Conservation (phyloP, 805 yeast species). For the Alloascoidea hylecoeti region DNA sequence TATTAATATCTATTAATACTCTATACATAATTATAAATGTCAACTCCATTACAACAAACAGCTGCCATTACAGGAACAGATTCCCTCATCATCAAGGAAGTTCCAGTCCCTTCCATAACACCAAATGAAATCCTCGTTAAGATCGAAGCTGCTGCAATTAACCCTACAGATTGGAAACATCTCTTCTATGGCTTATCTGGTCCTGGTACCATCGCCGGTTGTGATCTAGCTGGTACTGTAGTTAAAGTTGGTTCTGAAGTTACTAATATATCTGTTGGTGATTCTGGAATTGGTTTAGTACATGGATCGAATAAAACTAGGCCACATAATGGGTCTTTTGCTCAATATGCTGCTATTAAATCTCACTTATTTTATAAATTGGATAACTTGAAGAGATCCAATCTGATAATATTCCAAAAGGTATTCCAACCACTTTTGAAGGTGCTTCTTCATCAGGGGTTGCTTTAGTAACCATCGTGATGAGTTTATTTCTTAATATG, state of each 20-base stretch:
- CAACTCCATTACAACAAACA: not conserved
- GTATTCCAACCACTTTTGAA: not conserved
- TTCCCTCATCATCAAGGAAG: not conserved
- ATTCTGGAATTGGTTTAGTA: conserved; percentile 35
- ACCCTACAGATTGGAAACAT: conserved; percentile 4
- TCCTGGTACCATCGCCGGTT: conserved; percentile 30
- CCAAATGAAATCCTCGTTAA: not conserved
- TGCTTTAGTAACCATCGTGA: not conserved
- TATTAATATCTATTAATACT: too few species aligned
- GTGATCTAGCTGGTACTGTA: conserved; percentile 81
- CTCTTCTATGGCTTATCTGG: conserved; percentile 5
- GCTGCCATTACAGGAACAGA: not conserved
- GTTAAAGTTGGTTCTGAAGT: conserved; percentile 66
- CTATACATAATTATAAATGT: too few species aligned
- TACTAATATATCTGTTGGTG: conserved; percentile 61
- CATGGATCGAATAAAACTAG: not conserved
- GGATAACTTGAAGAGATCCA: not conserved
- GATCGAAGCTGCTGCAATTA: not conserved
- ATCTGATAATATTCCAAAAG: not conserved
- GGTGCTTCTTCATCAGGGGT: not conserved
- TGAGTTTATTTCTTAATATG: not conserved
- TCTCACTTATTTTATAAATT: not conserved
- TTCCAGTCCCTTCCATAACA: not conserved
- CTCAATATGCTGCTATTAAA: not conserved
- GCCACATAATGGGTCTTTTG: not conserved